A percentile compares a stretch with the other conserved stretches of the same genome.
These are phyloP conservation scores for Metarhizium brunneum DNA, from an alignment of 2,329 filamentous ascomycete genomes.

Conservation along the genomic window DNA sequence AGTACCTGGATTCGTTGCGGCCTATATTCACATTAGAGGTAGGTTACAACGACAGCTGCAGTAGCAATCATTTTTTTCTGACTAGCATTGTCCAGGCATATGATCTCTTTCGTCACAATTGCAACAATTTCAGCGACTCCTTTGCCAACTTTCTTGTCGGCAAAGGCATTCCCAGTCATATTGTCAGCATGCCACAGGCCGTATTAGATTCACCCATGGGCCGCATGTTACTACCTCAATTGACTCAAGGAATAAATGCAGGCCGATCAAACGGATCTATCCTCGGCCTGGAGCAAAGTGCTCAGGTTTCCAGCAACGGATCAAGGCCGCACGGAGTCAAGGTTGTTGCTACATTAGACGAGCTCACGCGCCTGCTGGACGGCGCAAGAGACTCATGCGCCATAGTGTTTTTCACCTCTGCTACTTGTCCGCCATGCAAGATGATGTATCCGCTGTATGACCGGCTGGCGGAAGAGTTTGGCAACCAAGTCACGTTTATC, in stretches of 20 bases:
- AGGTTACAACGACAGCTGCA: constrained; percentile 7
- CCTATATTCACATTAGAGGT: constrained; percentile 75
- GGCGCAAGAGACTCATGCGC: constrained; percentile 61
- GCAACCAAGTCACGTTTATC: constrained; percentile 60
- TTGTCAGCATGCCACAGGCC: constrained; percentile 72
- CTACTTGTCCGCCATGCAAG: constrained; percentile 79
- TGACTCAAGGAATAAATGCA: constrained; percentile 41
- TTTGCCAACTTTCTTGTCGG: constrained; percentile 84
- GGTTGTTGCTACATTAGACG: constrained; percentile 39
- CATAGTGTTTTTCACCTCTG: constrained; percentile 86
- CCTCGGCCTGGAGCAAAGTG: constrained; percentile 38
- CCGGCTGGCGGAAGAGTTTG: constrained; percentile 65
- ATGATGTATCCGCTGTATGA: constrained; percentile 74
- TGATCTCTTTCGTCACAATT: constrained; percentile 85
- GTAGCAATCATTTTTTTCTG: too few relatives aligned
- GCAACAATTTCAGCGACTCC: constrained; percentile 96
- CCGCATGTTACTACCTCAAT: constrained; percentile 72
- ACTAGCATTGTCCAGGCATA: constrained; percentile 52
- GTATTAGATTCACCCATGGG: constrained; percentile 84
- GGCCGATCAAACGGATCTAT: constrained; percentile 42
- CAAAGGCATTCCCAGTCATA: constrained; percentile 78
- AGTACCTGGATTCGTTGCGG: constrained; percentile 79
- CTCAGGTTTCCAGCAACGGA: constrained; percentile 12
- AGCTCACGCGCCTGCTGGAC: constrained; percentile 27
- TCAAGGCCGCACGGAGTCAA: constrained; percentile 36